Base-by-base conservation (phyloP, 352 stramenopile species). In the Phytophthora constricta region DNA sequence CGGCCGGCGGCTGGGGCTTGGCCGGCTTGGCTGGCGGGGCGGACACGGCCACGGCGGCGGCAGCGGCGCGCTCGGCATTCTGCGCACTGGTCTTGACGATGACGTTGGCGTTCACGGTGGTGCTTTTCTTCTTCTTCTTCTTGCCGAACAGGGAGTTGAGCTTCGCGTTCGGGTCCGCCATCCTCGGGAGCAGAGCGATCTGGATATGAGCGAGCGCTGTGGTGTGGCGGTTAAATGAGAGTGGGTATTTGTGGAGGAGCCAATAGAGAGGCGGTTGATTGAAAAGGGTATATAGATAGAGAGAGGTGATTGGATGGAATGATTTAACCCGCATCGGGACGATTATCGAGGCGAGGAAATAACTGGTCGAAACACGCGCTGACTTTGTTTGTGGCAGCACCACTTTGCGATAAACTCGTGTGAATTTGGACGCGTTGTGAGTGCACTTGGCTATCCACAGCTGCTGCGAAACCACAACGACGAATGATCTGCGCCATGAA, bases 141-240 rank as follows among this genome's bases (percentile, higher is more conserved):
- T 92, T 92, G 72, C 87, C 87, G 65, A 94, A 94, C 54, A 94
- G 70, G 60, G 83, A 92, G 72, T 85, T 90, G 62, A 94, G 82
- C 76, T 94, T 94, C 33, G 74, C 72, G 74, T 78, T 89, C 62
- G 86, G 67, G 58, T 82, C 56, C 46, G 68, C 68, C 63, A 82
- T 84, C 31, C 26, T 45, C 42, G 5, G 13, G 5, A 4, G 34
- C 23, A n/a, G 17, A 37, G 45, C n/a, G 52, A 42, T 42, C 19
- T 47, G 25, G 20, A 20, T 48, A 54, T 50, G 33, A 22, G n/a
- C 27, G 20, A 71, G 52, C 66, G 49, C 47, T 42, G 26, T 65
- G 49, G 66, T 49, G 65, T 48, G 31, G 31, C 31, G 31, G 31
- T 37, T 37, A 37, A 37, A 13, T 37, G 7, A 37, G 31, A 0